Percentiles rank a stretch among this genome's conserved stretches.
phyloP scores from a whole-genome alignment of 164 flowering plant species.

The Santalum album region DNA sequence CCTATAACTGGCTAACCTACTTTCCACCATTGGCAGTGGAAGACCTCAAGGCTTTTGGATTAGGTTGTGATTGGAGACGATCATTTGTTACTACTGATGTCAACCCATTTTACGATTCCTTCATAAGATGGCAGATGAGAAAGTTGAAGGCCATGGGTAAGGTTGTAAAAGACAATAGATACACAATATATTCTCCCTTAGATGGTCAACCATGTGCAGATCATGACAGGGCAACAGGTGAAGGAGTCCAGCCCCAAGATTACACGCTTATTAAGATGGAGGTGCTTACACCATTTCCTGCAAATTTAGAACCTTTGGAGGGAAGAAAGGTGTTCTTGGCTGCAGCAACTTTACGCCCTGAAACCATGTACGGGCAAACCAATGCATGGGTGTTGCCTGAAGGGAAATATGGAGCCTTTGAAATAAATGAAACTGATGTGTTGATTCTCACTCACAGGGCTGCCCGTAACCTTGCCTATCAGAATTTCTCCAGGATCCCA shows the following conservation, averaged over 20 bases:
- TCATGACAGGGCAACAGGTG: slow-evolving; percentile 87
- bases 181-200: slow-evolving; percentile 68
- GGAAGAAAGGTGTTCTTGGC: slow-evolving; percentile 70
- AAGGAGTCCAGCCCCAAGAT: slow-evolving; percentile 89
- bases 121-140: slow-evolving; percentile 86
- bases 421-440: slow-evolving; percentile 72
- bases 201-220: slow-evolving; percentile 97
- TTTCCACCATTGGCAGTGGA: slow-evolving; percentile 81
- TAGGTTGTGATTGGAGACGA: slow-evolving; percentile 93
- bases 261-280: slow-evolving; percentile 91
- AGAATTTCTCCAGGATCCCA: slow-evolving; percentile 54
- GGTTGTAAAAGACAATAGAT: slow-evolving; percentile 72
- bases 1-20: slow-evolving; percentile 59
- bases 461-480: slow-evolving; percentile 81
- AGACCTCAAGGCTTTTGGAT: slow-evolving; percentile 76
- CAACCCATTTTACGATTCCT: slow-evolving; percentile 75
- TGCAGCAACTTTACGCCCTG: slow-evolving; percentile 91
- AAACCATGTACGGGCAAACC: slow-evolving; percentile 93
- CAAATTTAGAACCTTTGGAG: slow-evolving; percentile 52
- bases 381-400: slow-evolving; percentile 88
- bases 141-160: slow-evolving; percentile 74
- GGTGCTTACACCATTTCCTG: slow-evolving; percentile 61
- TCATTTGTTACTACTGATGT: slow-evolving; percentile 77
- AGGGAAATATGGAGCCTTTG: slow-evolving; percentile 88
- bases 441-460: slow-evolving; percentile 64